Evolutionary conservation across 768 basidiomycete species (phyloP).

Genomic region (Goffeauzyma gilvescens): DNA sequence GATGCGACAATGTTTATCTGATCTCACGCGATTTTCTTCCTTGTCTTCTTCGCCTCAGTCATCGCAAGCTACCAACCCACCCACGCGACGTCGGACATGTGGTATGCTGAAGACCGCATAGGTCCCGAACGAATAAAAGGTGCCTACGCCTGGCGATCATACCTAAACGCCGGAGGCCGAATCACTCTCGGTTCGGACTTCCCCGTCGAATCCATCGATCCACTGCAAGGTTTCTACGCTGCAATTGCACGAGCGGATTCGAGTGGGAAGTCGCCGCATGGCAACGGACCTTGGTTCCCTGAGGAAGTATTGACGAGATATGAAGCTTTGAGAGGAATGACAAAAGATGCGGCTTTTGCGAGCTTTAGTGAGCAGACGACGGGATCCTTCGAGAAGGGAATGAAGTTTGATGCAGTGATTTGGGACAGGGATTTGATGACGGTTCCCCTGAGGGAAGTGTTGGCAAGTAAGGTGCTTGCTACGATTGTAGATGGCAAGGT

Average conservation of each 20-base stretch:
- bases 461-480: conserved; percentile 46
- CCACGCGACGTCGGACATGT: conserved; percentile 69
- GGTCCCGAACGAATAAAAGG: conserved; percentile 63
- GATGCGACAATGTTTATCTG: too few relatives aligned
- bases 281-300: conserved; percentile 54
- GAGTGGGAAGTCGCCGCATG: conserved; percentile 63
- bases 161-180: conserved; percentile 39
- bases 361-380: conserved; percentile 52
- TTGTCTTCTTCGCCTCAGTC: conserved; percentile 45
- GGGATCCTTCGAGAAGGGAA: conserved; percentile 57
- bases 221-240: conserved; percentile 74
- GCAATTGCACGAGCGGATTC: conserved; percentile 54
- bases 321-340: conserved; percentile 67
- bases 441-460: conserved; percentile 43
- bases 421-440: conserved; percentile 64
- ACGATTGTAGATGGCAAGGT: conserved; percentile 60
- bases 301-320: conserved; percentile 54
- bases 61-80: conserved; percentile 85
- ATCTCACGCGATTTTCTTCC: not conserved
- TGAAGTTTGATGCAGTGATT: conserved; percentile 73
- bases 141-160: conserved; percentile 72
- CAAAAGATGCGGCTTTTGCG: conserved; percentile 68
- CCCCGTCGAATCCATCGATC: conserved; percentile 79
- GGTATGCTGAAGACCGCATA: conserved; percentile 67
- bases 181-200: conserved; percentile 83